Base-by-base conservation (phyloP, 768 basidiomycete species). In the Phlebiopsis flavidoalba region DNA sequence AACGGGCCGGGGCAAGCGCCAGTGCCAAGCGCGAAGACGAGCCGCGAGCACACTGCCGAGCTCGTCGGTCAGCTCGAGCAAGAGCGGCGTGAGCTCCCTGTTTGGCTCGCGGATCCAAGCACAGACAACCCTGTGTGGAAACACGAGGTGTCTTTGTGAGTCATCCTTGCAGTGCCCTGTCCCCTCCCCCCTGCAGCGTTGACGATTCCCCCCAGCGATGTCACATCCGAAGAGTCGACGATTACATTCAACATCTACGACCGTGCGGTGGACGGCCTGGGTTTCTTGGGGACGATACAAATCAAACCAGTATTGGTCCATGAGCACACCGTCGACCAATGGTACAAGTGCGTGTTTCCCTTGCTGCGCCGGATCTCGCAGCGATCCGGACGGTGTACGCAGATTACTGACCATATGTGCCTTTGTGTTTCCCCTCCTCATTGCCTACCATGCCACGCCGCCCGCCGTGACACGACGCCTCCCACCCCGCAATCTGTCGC, bases 121-220 rank as follows among this genome's bases (percentile, higher is more conserved):
- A 59, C 83, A n/a, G n/a, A 92, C 69, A 98, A 94, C 77, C 96
- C 97, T 11, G 88, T 95, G 21, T 99, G 97, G 97, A 99, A 99
- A 76, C 96, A 98, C 72, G 91, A 98, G 73, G 97, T 98, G 36
- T 88, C 92, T 48, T 99, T 99, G 96, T 98, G 74, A 75, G 95
- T 82, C 8, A n/a, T 46, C 43, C 26, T 6, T 31, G 26, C 26
- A 31, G 26, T 31, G 26, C 26, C 26, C 26, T 24, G 21, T 61
- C 61, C 55, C 62, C 60, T 43, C 21, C 43, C 36, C 52, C 33
- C 57, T 63, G 24, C 65, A 33, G 21, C 26, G 47, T 17, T 33
- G 47, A 22, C 60, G 36, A 53, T 31, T 52, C 36, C 19, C 40
- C 45, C 37, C 73, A 98, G 96, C 80, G 97, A 99, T 75, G 90